Evolutionary conservation across 2,329 filamentous ascomycete species (phyloP).

Genomic region (Fusarium sp.): DNA sequence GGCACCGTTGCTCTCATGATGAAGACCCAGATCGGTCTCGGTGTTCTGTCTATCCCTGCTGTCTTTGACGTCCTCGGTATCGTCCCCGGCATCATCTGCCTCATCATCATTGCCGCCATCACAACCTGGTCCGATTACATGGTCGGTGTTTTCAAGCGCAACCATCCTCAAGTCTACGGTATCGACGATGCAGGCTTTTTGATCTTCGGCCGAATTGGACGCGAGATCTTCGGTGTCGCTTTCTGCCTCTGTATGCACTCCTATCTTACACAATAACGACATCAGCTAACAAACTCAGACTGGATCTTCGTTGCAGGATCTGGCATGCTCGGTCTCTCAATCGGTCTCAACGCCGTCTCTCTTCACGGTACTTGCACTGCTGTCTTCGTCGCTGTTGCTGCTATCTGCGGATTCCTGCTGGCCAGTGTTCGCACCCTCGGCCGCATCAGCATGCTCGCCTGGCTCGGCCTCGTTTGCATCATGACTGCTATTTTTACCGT

Average conservation of each 20-base stretch:
- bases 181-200: conserved; percentile 62
- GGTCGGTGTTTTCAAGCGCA: conserved; percentile 60
- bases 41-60: conserved; percentile 58
- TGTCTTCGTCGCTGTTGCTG: conserved; percentile 52
- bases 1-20: conserved; percentile 57
- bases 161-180: conserved; percentile 61
- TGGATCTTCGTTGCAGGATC: conserved; percentile 33
- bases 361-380: conserved; percentile 52
- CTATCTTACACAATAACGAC: accelerated
- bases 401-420: conserved; percentile 43
- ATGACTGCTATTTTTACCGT: conserved; percentile 37
- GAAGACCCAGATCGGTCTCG: conserved; percentile 57
- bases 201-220: conserved; percentile 58
- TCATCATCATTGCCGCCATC: conserved; percentile 53
- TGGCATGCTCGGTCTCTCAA: conserved; percentile 46
- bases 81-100: conserved; percentile 57
- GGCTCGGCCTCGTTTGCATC: conserved; percentile 39
- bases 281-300: neutral
- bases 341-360: conserved; percentile 52
- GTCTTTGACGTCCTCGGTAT: conserved; percentile 58
- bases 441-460: conserved; percentile 47
- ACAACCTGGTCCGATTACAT: conserved; percentile 61
- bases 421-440: conserved; percentile 47
- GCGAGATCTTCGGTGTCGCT: conserved; percentile 51
- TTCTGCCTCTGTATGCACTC: conserved; percentile 48